Percentiles rank a stretch among this genome's conserved stretches.
phyloP scores from a whole-genome alignment of 2,329 filamentous ascomycete species.

The Ophiostoma sp. region DNA sequence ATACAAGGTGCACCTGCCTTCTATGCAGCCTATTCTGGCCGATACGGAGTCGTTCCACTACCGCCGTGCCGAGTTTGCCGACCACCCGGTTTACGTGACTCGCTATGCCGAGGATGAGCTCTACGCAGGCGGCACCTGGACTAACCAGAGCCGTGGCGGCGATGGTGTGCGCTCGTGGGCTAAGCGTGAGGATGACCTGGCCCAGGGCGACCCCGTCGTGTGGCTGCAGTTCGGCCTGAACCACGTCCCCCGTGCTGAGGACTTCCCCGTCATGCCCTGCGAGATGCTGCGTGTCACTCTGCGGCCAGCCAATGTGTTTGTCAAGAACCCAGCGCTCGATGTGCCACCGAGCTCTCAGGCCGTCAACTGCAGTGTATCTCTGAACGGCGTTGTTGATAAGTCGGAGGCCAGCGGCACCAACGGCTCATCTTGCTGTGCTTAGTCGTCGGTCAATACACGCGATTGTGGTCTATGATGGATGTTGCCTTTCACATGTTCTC shows the following conservation, averaged over 20 bases:
- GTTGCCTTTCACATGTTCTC: not conserved
- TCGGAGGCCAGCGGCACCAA: not conserved
- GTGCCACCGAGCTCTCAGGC: conserved; percentile 44
- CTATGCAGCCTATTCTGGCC: conserved; percentile 45
- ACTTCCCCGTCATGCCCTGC: conserved; percentile 65
- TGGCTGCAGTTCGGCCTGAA: conserved; percentile 58
- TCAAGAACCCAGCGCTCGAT: conserved; percentile 47
- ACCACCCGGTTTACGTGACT: conserved; percentile 44
- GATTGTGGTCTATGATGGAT: not conserved
- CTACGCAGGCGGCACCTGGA: conserved; percentile 41
- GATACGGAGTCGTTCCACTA: conserved; percentile 39
- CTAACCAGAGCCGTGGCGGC: conserved; percentile 42
- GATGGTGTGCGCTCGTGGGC: conserved; percentile 40
- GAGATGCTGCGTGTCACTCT: conserved; percentile 50
- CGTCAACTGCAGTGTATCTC: conserved; percentile 37
- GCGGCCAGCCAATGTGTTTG: conserved; percentile 52
- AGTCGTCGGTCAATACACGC: not conserved
- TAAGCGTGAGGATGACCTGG: conserved; percentile 38
- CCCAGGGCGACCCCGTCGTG: conserved; percentile 42
- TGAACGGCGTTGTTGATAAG: conserved; percentile 27
- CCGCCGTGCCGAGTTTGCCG: conserved; percentile 40
- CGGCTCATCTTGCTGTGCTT: not conserved
- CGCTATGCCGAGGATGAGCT: conserved; percentile 41
- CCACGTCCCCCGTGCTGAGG: conserved; percentile 59
- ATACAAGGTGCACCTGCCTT: conserved; percentile 42